A percentile compares a stretch with the other conserved stretches of the same genome.
phyloP scores from a whole-genome alignment of 768 basidiomycete species.

The Lentinula lateritia region DNA sequence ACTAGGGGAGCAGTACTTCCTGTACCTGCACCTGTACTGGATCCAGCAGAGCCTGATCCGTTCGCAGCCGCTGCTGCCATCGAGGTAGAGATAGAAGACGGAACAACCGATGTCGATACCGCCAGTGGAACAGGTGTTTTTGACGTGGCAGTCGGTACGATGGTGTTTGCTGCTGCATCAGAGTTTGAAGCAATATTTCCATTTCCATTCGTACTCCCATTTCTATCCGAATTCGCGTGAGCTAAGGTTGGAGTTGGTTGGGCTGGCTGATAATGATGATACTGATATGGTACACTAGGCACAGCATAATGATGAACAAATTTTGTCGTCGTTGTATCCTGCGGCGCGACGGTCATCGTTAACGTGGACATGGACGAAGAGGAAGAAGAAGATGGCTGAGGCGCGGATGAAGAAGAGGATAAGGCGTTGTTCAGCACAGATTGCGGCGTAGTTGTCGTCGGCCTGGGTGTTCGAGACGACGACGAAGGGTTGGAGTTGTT shows the following conservation, averaged over 20 bases:
- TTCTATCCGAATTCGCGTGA: neutral
- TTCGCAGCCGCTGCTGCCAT: neutral
- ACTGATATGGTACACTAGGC: neutral
- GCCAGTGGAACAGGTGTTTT: neutral
- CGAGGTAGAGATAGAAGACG: neutral
- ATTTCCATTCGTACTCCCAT: too few relatives aligned
- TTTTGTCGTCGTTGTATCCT: conserved; percentile 3
- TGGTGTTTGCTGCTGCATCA: neutral
- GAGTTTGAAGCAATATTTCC: too few relatives aligned
- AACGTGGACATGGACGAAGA: neutral
- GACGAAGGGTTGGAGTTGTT: neutral
- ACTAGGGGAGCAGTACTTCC: conserved; percentile 40
- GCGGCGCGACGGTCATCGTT: conserved; percentile 5
- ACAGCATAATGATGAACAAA: conserved; percentile 1
- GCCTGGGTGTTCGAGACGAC: neutral
- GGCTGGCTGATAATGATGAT: neutral
- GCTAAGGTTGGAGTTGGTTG: neutral
- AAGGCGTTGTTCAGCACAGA: neutral
- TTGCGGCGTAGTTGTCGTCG: neutral
- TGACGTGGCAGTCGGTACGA: neutral
- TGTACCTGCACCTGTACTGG: neutral
- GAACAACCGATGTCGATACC: neutral
- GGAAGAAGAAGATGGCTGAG: neutral
- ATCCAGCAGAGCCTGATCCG: neutral
- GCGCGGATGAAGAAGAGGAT: neutral